Evolutionary conservation across 2,329 filamentous ascomycete species (phyloP).

Genomic region (Colletotrichum karsti): DNA sequence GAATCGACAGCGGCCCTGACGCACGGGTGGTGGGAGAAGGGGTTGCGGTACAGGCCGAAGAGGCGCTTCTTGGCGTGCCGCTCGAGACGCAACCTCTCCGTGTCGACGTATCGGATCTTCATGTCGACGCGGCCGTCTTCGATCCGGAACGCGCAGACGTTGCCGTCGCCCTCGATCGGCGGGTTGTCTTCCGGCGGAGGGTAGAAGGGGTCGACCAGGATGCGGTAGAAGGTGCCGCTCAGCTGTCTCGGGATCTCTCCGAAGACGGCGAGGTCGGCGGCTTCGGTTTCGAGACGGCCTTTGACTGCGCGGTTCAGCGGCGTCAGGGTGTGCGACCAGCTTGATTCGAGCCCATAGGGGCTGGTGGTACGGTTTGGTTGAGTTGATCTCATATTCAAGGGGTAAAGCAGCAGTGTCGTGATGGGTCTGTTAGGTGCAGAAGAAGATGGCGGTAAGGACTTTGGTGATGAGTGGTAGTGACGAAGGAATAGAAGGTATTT

Average conservation of each 20-base stretch:
- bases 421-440: too few relatives aligned
- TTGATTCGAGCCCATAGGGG: neutral
- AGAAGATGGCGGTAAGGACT: too few relatives aligned
- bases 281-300: neutral
- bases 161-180: slow-evolving; percentile 41
- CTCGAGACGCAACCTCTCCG: slow-evolving; percentile 48
- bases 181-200: neutral
- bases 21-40: slow-evolving; percentile 43
- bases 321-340: neutral
- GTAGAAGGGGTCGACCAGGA: neutral
- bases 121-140: slow-evolving; percentile 41
- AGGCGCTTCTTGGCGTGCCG: slow-evolving; percentile 41
- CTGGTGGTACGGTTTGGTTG: neutral
- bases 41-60: slow-evolving; percentile 48
- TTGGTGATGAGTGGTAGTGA: too few relatives aligned
- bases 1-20: slow-evolving; percentile 40
- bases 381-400: neutral
- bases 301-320: neutral
- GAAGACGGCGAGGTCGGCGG: neutral
- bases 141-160: slow-evolving; percentile 45
- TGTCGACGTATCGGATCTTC: slow-evolving; percentile 46
- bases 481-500: too few relatives aligned
- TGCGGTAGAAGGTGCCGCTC: neutral
- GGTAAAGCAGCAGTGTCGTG: too few relatives aligned
- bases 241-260: neutral